Percentiles rank a stretch among this genome's conserved stretches.
Conservation (phyloP, 163 green algal species). For the Chlorella variabilis region DNA sequence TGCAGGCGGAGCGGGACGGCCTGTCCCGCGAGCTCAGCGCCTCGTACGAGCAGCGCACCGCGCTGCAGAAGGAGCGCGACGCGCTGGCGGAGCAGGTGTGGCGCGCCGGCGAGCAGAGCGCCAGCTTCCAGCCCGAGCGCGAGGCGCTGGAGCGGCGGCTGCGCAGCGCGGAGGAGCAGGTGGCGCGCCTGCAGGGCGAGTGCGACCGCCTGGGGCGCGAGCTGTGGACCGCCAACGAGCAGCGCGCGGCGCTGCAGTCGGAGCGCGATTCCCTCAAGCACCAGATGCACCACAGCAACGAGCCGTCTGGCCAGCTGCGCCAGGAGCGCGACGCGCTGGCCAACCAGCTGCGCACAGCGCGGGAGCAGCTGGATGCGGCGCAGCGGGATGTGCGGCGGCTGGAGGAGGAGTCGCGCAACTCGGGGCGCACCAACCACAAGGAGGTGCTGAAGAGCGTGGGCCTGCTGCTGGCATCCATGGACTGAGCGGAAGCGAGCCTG, state of each 20-base stretch:
- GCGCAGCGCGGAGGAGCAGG: neutral
- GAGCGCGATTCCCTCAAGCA: neutral
- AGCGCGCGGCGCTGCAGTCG: neutral
- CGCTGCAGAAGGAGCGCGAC: neutral
- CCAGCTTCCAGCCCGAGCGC: neutral
- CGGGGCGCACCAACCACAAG: neutral
- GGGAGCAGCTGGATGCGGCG: neutral
- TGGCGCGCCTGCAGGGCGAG: neutral
- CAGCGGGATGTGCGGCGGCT: neutral
- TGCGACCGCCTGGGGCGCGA: neutral
- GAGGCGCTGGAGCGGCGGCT: neutral
- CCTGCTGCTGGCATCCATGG: slow-evolving; percentile 11
- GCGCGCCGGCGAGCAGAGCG: neutral
- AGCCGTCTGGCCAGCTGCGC: neutral
- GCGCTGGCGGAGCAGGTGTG: slow-evolving; percentile 1
- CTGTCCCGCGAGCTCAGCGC: neutral
- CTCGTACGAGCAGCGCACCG: neutral
- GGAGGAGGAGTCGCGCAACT: neutral
- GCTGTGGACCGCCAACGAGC: neutral
- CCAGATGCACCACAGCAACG: neutral
- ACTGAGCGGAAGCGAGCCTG: too few relatives aligned
- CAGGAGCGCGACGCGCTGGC: slow-evolving; percentile 8
- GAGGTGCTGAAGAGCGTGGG: neutral
- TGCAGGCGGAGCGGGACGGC: slow-evolving; percentile 6
- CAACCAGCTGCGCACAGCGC: neutral